These are phyloP conservation scores for Pythium periplocum DNA, from an alignment of 352 stramenopile species.

Conservation along the genomic window DNA sequence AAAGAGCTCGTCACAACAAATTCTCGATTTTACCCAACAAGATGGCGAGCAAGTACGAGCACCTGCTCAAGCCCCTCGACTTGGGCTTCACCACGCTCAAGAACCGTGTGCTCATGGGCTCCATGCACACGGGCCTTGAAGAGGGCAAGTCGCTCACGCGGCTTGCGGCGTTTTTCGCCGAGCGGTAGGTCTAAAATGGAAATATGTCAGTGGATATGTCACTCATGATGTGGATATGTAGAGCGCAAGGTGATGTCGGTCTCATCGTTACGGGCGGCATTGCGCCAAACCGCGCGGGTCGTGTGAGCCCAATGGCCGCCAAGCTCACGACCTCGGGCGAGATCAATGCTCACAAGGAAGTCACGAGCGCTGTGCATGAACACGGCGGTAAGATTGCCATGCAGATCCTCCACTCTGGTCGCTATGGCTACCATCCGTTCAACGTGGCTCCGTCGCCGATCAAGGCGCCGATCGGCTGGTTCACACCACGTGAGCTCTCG, in stretches of 20 bases:
- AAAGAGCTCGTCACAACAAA: too few species aligned
- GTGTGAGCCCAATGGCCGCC: conserved; percentile 90
- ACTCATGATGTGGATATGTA: conserved; percentile 5
- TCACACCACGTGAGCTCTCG: conserved; percentile 85
- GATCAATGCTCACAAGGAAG: conserved; percentile 86
- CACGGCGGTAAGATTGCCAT: conserved; percentile 83
- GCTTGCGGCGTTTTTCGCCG: conserved; percentile 94
- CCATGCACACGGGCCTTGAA: conserved; percentile 91
- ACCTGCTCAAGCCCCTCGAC: conserved; percentile 74
- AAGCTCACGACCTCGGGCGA: conserved; percentile 92
- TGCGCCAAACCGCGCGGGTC: conserved; percentile 91
- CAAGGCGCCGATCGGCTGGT: conserved; percentile 93
- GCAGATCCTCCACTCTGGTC: conserved; percentile 91
- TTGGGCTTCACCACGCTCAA: conserved; percentile 80
- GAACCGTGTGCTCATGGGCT: conserved; percentile 88
- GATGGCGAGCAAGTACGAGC: conserved; percentile 64
- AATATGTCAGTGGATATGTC: too few species aligned
- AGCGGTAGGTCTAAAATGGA: conserved; percentile 39
- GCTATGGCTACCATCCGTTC: conserved; percentile 97
- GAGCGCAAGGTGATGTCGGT: conserved; percentile 89
- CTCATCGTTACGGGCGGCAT: conserved; percentile 94
- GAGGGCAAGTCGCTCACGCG: conserved; percentile 67
- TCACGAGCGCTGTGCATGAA: conserved; percentile 92
- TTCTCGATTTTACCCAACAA: conserved; percentile 1
- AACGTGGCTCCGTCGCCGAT: conserved; percentile 89